Evolutionary conservation across 768 basidiomycete genomes (phyloP).

Genomic region (Clathrus columnatus): DNA sequence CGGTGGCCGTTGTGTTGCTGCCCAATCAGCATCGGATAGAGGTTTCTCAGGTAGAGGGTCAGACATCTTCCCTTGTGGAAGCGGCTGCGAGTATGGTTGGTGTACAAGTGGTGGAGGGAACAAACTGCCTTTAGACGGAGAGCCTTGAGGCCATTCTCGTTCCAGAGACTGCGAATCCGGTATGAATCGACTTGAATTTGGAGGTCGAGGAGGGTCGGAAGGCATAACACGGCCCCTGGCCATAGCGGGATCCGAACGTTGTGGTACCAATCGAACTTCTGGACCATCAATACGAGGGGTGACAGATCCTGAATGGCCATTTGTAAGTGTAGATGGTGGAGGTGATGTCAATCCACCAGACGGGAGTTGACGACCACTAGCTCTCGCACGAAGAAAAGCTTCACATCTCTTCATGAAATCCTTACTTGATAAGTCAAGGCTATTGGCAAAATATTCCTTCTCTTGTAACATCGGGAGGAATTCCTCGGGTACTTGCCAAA

Average conservation of each 20-base stretch:
- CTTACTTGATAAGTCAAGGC: slow-evolving; percentile 83
- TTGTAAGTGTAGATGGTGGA: background rate
- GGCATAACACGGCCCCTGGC: slow-evolving; percentile 1
- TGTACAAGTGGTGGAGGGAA: background rate
- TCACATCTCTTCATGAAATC: slow-evolving; percentile 95
- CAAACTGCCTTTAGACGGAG: slow-evolving; percentile 2
- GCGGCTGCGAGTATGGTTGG: background rate
- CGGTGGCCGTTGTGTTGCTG: slow-evolving; percentile 6
- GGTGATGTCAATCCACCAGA: slow-evolving; percentile 2
- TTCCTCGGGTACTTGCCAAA: slow-evolving; percentile 90
- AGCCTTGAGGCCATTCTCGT: background rate
- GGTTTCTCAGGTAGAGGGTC: background rate
- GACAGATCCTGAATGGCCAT: background rate
- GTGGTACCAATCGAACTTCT: slow-evolving; percentile 6
- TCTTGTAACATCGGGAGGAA: slow-evolving; percentile 80
- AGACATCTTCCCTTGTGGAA: background rate
- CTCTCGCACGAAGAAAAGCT: slow-evolving; percentile 63
- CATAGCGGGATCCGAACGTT: slow-evolving; percentile 8
- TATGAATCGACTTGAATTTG: background rate
- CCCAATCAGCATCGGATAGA: slow-evolving; percentile 10
- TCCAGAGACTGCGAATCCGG: slow-evolving; percentile 8
- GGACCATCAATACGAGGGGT: background rate
- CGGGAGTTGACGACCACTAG: slow-evolving; percentile 29
- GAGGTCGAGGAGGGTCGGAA: background rate
- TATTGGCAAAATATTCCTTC: slow-evolving; percentile 85